Conservation (phyloP, 2,329 filamentous ascomycete genomes). For the Aspergillus sp. region DNA sequence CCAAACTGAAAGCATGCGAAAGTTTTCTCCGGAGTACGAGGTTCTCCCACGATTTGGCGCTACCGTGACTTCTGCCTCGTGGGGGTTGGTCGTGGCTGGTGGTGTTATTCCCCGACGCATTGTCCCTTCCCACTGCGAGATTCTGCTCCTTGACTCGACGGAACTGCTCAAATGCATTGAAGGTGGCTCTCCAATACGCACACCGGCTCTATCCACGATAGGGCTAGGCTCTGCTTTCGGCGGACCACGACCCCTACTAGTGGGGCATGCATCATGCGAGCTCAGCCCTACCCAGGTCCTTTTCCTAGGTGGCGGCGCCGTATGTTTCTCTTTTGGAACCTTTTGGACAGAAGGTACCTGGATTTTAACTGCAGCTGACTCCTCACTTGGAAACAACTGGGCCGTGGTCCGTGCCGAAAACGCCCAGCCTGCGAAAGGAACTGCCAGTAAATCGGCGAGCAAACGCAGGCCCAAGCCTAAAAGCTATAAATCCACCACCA, state of each 20-base stretch:
- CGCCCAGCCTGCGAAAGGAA: slow-evolving; percentile 14
- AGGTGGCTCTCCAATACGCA: slow-evolving; percentile 17
- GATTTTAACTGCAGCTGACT: slow-evolving; percentile 40
- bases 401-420: slow-evolving; percentile 22
- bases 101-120: slow-evolving; percentile 46
- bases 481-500: slow-evolving; percentile 16
- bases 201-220: slow-evolving; percentile 28
- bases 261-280: slow-evolving; percentile 63
- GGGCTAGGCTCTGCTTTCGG: slow-evolving; percentile 26
- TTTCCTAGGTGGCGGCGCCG: slow-evolving; percentile 76
- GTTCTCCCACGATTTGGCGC: slow-evolving; percentile 52
- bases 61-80: slow-evolving; percentile 46
- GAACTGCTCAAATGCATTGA: slow-evolving; percentile 20
- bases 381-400: slow-evolving; percentile 33
- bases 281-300: slow-evolving; percentile 54
- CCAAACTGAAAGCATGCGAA: slow-evolving; percentile 24
- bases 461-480: not conserved
- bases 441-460: not conserved
- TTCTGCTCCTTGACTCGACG: slow-evolving; percentile 44
- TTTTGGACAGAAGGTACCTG: slow-evolving; percentile 72
- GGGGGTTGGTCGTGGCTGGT: slow-evolving; percentile 53
- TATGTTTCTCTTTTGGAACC: slow-evolving; percentile 88
- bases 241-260: slow-evolving; percentile 63
- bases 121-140: slow-evolving; percentile 52
- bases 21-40: slow-evolving; percentile 27